Percentiles rank a stretch among this genome's conserved stretches.
These are phyloP conservation scores for Venturia oleaginea DNA, from an alignment of 2,329 filamentous ascomycete genomes.

Conservation along the genomic window DNA sequence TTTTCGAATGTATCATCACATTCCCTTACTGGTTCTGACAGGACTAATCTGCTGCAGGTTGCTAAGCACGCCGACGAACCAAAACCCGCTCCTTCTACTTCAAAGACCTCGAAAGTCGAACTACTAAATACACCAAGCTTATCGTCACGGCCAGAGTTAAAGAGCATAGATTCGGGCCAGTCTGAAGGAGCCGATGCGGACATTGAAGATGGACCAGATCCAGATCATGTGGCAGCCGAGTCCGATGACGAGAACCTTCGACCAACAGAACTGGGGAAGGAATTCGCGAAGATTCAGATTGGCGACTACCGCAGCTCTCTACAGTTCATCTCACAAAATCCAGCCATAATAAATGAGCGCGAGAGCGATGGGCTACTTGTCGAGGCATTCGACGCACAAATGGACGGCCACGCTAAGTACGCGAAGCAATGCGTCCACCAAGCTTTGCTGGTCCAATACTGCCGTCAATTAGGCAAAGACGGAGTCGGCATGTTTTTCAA, in stretches of 20 bases:
- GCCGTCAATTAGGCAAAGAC: constrained; percentile 76
- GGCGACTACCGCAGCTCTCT: constrained; percentile 66
- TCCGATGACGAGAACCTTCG: constrained; percentile 66
- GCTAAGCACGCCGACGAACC: constrained; percentile 18
- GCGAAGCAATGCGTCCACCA: constrained; percentile 87
- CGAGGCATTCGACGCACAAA: constrained; percentile 81
- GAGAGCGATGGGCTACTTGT: constrained; percentile 88
- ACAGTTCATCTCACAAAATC: constrained; percentile 70
- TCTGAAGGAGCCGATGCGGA: constrained; percentile 54
- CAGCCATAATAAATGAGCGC: constrained; percentile 67
- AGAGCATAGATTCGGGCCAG: constrained; percentile 32
- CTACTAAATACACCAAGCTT: constrained; percentile 58
- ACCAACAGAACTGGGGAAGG: constrained; percentile 66
- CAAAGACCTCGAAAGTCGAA: constrained; percentile 47
- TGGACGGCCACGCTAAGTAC: constrained; percentile 66
- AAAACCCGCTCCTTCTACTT: constrained; percentile 20
- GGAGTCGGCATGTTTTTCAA: constrained; percentile 93
- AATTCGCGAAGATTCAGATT: constrained; percentile 70
- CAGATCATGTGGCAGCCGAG: constrained; percentile 34
- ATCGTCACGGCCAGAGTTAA: neutral
- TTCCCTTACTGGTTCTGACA: neutral
- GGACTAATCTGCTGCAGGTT: constrained; percentile 9
- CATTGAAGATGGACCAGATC: constrained; percentile 43
- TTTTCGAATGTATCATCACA: constrained; percentile 57
- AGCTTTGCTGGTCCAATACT: constrained; percentile 87